Conservation (phyloP, 495 filamentous ascomycete species). For the Cryomyces antarcticus region DNA sequence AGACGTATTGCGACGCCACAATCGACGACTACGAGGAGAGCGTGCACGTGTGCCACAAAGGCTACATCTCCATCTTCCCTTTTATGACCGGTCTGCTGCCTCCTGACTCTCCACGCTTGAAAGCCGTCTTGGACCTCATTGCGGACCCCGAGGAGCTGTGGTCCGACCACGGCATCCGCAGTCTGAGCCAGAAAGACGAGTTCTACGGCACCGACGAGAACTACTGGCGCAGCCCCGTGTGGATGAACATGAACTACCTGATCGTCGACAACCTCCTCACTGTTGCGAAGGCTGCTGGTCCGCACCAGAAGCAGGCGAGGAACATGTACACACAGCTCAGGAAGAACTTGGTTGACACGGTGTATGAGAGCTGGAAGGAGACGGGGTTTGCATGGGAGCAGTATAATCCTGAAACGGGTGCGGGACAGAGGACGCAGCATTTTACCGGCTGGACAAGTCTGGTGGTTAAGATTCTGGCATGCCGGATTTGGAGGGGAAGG, state of each 20-base stretch:
- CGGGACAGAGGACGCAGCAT: slow-evolving; percentile 87
- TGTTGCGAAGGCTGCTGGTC: slow-evolving; percentile 34
- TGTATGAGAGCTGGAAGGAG: slow-evolving; percentile 68
- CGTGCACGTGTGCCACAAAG: slow-evolving; percentile 80
- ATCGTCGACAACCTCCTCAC: slow-evolving; percentile 57
- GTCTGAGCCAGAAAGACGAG: slow-evolving; percentile 64
- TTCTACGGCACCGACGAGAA: slow-evolving; percentile 83
- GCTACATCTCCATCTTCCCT: slow-evolving; percentile 86
- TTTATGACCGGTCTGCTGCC: slow-evolving; percentile 67
- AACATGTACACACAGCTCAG: slow-evolving; percentile 58
- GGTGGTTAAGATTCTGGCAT: slow-evolving; percentile 96
- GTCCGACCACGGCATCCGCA: slow-evolving; percentile 68
- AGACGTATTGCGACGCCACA: slow-evolving; percentile 85
- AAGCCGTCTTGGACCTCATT: slow-evolving; percentile 54
- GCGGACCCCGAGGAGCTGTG: slow-evolving; percentile 68
- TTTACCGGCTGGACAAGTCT: slow-evolving; percentile 97
- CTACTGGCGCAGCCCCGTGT: slow-evolving; percentile 90
- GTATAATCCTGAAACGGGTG: slow-evolving; percentile 84
- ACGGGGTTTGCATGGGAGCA: slow-evolving; percentile 99
- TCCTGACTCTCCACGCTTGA: slow-evolving; percentile 50
- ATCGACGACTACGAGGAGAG: slow-evolving; percentile 92
- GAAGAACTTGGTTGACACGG: slow-evolving; percentile 70
- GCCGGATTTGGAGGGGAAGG: slow-evolving; percentile 28
- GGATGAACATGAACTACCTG: slow-evolving; percentile 96
- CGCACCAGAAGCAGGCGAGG: slow-evolving; percentile 47